Evolutionary conservation across 768 basidiomycete genomes (phyloP).

Genomic region (Podaxis sp.): DNA sequence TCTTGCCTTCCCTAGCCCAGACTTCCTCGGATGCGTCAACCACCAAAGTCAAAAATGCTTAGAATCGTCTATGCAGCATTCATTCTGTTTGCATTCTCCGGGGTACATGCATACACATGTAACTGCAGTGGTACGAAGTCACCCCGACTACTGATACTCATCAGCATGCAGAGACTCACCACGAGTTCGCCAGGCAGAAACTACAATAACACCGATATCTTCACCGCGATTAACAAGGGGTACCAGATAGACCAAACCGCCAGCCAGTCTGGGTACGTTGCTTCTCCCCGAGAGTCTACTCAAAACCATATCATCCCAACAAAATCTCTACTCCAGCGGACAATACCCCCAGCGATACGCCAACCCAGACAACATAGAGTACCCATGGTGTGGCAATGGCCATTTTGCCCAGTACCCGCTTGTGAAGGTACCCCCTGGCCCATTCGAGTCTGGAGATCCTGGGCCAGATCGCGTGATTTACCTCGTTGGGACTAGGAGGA

Average conservation of each 20-base stretch:
- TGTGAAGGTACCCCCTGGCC: not conserved
- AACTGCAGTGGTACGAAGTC: not conserved
- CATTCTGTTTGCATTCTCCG: not conserved
- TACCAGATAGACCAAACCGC: constrained; percentile 9
- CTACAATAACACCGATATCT: constrained; percentile 7
- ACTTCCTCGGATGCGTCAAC: not conserved
- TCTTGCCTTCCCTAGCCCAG: not conserved
- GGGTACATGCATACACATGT: not conserved
- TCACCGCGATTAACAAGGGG: not conserved
- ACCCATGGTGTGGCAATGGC: constrained; percentile 5
- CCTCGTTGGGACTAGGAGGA: not conserved
- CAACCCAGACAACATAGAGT: not conserved
- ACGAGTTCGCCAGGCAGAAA: not conserved
- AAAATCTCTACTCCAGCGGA: not conserved
- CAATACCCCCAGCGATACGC: constrained; percentile 3
- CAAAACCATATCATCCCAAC: not conserved
- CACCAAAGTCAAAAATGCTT: not conserved
- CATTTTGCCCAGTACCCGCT: constrained; percentile 10
- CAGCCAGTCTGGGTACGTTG: constrained; percentile 1
- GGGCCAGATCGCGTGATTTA: constrained; percentile 7
- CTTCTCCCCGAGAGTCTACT: not conserved
- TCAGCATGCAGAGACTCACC: not conserved
- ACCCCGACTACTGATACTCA: not conserved
- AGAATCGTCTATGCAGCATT: not conserved
- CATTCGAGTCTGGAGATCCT: not conserved